Evolutionary conservation across 139 green algal genomes (phyloP).

Genomic region (Tetradesmus lagerheimii): DNA sequence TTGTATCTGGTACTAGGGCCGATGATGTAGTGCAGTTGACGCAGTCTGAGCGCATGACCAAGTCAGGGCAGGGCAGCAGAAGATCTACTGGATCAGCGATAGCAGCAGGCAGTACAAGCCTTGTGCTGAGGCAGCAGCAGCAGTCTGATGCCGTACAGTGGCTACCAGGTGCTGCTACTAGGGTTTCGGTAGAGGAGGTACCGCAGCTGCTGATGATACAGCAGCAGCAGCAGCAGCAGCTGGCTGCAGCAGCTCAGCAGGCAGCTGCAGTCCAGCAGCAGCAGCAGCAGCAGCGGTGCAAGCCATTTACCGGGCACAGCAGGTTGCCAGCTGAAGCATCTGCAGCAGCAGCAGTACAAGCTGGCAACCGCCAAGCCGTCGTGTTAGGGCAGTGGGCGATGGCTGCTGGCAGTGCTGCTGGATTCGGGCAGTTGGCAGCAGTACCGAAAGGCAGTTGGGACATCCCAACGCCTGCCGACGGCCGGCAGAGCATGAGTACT

Average conservation of each 20-base stretch:
- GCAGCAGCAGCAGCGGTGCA: neutral
- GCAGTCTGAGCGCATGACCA: neutral
- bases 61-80: neutral
- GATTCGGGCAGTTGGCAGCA: neutral
- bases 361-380: neutral
- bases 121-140: neutral
- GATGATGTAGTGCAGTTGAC: neutral
- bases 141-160: neutral
- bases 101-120: neutral
- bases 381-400: neutral
- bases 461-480: neutral
- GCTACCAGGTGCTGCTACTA: too few species aligned
- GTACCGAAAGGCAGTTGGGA: neutral
- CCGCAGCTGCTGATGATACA: neutral
- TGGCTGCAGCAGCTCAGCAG: neutral
- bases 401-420: neutral
- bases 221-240: neutral
- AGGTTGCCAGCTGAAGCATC: neutral
- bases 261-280: neutral
- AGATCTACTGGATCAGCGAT: neutral
- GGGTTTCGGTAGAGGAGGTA: too few species aligned
- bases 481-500: neutral
- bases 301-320: neutral
- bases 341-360: slow-evolving; percentile 1
- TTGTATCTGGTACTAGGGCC: too few species aligned